These are phyloP conservation scores for Globisporangium takayamanum DNA, from an alignment of 352 stramenopile genomes.

Conservation along the genomic window DNA sequence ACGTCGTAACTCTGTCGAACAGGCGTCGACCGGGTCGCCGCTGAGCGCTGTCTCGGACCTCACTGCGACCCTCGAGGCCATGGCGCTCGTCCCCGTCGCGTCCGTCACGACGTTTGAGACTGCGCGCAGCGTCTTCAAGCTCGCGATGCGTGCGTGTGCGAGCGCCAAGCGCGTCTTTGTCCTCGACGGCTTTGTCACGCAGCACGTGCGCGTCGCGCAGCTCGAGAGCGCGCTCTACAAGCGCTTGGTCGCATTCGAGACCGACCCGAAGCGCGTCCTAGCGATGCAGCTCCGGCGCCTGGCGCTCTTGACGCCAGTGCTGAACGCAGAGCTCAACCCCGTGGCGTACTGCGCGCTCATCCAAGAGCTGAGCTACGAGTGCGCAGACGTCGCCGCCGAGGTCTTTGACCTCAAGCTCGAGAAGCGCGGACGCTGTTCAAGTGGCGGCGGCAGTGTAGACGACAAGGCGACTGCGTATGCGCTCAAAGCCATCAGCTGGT, in stretches of 20 bases:
- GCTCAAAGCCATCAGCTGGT: conserved; percentile 61
- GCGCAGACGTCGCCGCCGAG: conserved; percentile 46
- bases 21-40: conserved; percentile 1
- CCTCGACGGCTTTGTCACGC: conserved; percentile 65
- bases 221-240: conserved; percentile 52
- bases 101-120: conserved; percentile 37
- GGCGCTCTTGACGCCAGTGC: conserved; percentile 34
- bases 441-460: conserved; percentile 6
- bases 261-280: conserved; percentile 44
- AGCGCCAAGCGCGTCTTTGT: conserved; percentile 34
- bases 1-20: background rate
- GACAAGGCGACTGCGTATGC: conserved; percentile 43
- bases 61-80: background rate
- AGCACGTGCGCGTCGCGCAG: conserved; percentile 51
- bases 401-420: conserved; percentile 60
- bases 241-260: conserved; percentile 48
- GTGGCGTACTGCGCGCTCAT: conserved; percentile 45
- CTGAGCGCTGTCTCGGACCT: conserved; percentile 4
- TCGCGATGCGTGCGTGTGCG: conserved; percentile 39
- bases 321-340: conserved; percentile 42
- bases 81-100: conserved; percentile 18
- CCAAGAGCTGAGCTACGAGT: conserved; percentile 67
- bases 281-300: conserved; percentile 61
- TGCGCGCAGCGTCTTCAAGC: conserved; percentile 59
- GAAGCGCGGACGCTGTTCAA: conserved; percentile 18